Evolutionary conservation across 2,329 filamentous ascomycete species (phyloP).

Genomic region (Venturia oleaginea): DNA sequence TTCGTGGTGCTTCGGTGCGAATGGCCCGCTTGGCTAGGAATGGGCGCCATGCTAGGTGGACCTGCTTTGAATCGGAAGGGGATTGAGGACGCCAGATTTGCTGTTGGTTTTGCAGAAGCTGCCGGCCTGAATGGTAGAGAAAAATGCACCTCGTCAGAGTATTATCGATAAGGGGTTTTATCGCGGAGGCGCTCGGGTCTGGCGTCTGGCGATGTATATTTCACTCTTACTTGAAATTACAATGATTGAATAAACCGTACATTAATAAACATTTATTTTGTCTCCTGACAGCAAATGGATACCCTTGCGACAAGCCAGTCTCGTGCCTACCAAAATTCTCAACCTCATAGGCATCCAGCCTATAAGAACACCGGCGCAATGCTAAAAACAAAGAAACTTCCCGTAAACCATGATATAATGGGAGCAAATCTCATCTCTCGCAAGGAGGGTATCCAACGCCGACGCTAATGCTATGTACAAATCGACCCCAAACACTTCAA

Average conservation of each 20-base stretch:
- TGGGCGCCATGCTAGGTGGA: slow-evolving; percentile 59
- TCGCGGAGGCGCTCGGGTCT: no score
- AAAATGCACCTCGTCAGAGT: background rate
- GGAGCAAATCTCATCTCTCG: background rate
- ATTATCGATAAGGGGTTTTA: slow-evolving; percentile 3
- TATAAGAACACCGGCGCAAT: background rate
- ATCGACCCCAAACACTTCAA: slow-evolving; percentile 21
- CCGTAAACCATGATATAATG: background rate
- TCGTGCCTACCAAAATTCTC: background rate
- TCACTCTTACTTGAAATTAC: no score
- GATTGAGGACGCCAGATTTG: slow-evolving; percentile 11
- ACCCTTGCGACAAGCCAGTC: background rate
- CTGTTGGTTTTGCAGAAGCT: background rate
- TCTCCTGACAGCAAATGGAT: background rate
- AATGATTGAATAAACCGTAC: no score
- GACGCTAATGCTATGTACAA: slow-evolving; percentile 27
- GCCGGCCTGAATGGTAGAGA: background rate
- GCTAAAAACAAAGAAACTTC: background rate
- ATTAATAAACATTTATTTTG: no score
- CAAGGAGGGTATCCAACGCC: slow-evolving; percentile 17
- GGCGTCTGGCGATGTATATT: no score
- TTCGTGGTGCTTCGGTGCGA: slow-evolving; percentile 93
- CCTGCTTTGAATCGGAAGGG: slow-evolving; percentile 86
- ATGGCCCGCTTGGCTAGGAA: slow-evolving; percentile 48
- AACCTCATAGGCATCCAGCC: background rate